These are phyloP conservation scores for Cadophora gregata DNA, from an alignment of 2,329 filamentous ascomycete species.

Conservation along the genomic window DNA sequence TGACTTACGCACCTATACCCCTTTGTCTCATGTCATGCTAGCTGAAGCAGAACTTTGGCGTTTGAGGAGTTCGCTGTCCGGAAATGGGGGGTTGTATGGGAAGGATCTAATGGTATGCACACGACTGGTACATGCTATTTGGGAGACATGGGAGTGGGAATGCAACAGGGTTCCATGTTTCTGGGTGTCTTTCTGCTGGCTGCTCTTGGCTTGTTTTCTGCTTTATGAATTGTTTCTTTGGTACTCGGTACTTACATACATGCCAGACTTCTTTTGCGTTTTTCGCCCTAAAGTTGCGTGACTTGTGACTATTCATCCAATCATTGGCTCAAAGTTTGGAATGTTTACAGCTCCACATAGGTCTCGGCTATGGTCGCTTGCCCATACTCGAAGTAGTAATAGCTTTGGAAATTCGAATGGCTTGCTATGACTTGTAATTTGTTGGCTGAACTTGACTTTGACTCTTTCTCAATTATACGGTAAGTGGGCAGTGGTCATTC, in stretches of 20 bases:
- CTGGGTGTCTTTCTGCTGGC: constrained; percentile 20
- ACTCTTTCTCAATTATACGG: too few relatives aligned
- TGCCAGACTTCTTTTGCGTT: constrained; percentile 2
- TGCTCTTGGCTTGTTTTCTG: constrained; percentile 7
- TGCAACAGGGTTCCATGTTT: constrained; percentile 19
- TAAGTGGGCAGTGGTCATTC: too few relatives aligned
- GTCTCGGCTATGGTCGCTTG: constrained; percentile 11
- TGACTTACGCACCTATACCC: constrained; percentile 34
- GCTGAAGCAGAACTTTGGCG: constrained; percentile 22
- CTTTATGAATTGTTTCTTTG: constrained; percentile 14
- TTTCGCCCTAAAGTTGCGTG: background rate
- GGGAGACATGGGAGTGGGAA: constrained; percentile 23
- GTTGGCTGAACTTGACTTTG: too few relatives aligned
- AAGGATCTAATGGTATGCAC: constrained; percentile 23
- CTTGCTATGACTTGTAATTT: too few relatives aligned
- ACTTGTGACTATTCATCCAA: constrained; percentile 2
- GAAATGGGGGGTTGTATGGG: constrained; percentile 8
- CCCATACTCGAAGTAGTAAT: too few relatives aligned
- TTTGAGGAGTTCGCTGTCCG: constrained; percentile 22
- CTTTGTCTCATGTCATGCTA: constrained; percentile 31
- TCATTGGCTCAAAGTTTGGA: background rate
- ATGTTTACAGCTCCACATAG: background rate
- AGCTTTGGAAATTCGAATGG: background rate
- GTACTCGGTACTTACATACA: constrained; percentile 12
- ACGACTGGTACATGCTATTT: constrained; percentile 27